These are phyloP conservation scores for Bruguiera sexangula DNA, from an alignment of 345 rosid genomes.

Conservation along the genomic window DNA sequence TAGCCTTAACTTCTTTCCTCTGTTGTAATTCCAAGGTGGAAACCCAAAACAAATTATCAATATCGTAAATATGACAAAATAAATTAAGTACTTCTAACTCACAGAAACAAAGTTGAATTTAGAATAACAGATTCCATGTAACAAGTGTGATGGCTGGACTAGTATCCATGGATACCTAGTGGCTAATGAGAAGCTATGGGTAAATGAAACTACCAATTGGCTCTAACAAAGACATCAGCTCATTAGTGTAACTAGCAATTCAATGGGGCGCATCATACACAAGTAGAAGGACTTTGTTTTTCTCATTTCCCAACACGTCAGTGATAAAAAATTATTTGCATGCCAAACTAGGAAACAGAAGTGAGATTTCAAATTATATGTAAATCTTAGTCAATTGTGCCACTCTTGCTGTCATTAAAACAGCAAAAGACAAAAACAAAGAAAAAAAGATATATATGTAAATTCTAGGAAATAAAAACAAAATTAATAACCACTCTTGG, in stretches of 20 bases:
- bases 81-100: not conserved
- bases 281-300: too few relatives aligned
- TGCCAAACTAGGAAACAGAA: not conserved
- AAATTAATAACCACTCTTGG: not conserved
- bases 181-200: too few relatives aligned
- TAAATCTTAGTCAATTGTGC: not conserved
- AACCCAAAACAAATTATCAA: not conserved
- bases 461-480: not conserved
- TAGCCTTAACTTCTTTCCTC: constrained; percentile 9
- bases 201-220: too few relatives aligned
- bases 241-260: too few relatives aligned
- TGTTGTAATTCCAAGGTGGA: constrained; percentile 14
- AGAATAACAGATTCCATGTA: too few relatives aligned
- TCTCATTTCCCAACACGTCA: not conserved
- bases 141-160: too few relatives aligned
- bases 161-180: too few relatives aligned
- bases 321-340: not conserved
- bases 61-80: not conserved
- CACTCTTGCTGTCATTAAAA: not conserved
- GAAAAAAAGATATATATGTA: not conserved
- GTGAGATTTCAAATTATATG: not conserved
- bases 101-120: too few relatives aligned
- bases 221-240: too few relatives aligned
- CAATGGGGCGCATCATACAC: too few relatives aligned
- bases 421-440: not conserved